phyloP scores from a whole-genome alignment of 73 alveolate genomes.

The Paramecium sonneborni region DNA sequence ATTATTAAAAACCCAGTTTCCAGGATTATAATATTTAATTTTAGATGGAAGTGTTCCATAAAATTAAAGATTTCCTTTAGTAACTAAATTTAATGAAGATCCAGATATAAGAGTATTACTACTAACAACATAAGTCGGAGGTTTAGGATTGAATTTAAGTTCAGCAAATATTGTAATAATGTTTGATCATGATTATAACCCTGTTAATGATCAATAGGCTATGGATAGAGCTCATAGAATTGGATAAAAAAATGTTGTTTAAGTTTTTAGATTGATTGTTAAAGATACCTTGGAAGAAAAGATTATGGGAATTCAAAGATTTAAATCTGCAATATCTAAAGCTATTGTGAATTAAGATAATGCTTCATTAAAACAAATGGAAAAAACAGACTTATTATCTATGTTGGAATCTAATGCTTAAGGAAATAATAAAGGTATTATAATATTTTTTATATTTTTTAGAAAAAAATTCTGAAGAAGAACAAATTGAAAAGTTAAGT shows the following conservation, averaged over 20 bases:
- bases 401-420: conserved; percentile 41
- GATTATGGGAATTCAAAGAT: conserved; percentile 93
- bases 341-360: conserved; percentile 83
- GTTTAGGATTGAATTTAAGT: conserved; percentile 98
- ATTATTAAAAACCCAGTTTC: conserved; percentile 67
- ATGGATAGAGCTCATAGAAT: conserved; percentile 99
- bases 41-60: conserved; percentile 69
- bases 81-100: conserved; percentile 93
- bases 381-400: conserved; percentile 37
- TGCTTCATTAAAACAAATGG: conserved; percentile 61
- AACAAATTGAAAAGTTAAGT: not conserved
- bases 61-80: conserved; percentile 71
- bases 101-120: conserved; percentile 88
- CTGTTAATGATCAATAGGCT: conserved; percentile 96
- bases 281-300: conserved; percentile 95
- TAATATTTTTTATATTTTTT: not conserved
- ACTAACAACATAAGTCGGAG: conserved; percentile 97
- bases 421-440: not conserved
- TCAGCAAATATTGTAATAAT: conserved; percentile 99
- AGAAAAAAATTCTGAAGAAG: not conserved
- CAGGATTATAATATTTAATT: conserved; percentile 56
- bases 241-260: conserved; percentile 97
- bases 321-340: conserved; percentile 89
- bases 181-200: conserved; percentile 99
- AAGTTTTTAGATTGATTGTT: conserved; percentile 96